phyloP scores from a whole-genome alignment of 2,329 filamentous ascomycete genomes.

The Colletotrichum sp. region DNA sequence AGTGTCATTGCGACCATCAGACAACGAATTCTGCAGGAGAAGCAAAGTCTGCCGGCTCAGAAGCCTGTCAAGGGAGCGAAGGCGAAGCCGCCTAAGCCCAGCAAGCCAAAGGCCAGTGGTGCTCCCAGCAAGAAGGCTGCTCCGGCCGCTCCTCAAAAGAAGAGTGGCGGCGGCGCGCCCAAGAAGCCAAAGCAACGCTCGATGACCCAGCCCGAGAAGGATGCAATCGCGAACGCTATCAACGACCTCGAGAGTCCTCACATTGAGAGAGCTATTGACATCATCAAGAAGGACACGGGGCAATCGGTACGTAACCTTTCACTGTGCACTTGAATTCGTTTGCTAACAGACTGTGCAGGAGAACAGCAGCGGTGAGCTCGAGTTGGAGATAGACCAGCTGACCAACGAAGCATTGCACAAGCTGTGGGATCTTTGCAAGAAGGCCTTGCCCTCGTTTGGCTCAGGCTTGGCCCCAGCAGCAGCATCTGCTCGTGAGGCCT shows the following conservation, averaged over 20 bases:
- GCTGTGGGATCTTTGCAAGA: constrained; percentile 52
- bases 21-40: constrained; percentile 76
- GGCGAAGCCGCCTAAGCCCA: constrained; percentile 54
- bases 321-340: constrained; percentile 24
- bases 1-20: constrained; percentile 70
- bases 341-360: constrained; percentile 42
- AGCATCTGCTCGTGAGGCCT: constrained; percentile 28
- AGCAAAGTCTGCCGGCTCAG: constrained; percentile 61
- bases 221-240: constrained; percentile 86
- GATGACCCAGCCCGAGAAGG: constrained; percentile 83
- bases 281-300: constrained; percentile 87
- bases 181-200: constrained; percentile 59
- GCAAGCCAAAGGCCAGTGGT: constrained; percentile 54
- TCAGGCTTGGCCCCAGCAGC: constrained; percentile 33
- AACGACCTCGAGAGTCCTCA: constrained; percentile 79
- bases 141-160: constrained; percentile 36
- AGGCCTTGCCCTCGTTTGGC: constrained; percentile 44
- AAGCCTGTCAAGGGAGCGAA: constrained; percentile 65
- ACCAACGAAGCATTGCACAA: constrained; percentile 60
- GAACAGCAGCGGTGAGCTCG: constrained; percentile 63
- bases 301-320: constrained; percentile 65
- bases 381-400: constrained; percentile 64
- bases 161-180: constrained; percentile 46
- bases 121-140: constrained; percentile 46
- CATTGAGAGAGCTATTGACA: constrained; percentile 80